These are phyloP conservation scores for Nicotiana sylvestris DNA, from an alignment of 257 asterid species.

Conservation along the genomic window DNA sequence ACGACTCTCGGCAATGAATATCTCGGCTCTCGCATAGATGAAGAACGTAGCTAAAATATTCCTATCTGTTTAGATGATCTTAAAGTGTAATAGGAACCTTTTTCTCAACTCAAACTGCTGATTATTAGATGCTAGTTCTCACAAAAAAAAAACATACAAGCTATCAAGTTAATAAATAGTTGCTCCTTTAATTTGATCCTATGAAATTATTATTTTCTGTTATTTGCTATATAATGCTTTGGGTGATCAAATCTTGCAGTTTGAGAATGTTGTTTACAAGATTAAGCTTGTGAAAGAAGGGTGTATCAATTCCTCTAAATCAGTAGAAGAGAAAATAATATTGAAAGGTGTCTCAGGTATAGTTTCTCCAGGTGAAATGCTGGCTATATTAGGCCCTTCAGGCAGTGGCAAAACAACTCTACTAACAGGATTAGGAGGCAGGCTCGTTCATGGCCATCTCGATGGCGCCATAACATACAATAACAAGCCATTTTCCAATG, in stretches of 20 bases:
- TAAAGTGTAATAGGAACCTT: not conserved
- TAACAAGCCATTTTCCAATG: slow-evolving; percentile 44
- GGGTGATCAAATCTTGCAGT: slow-evolving; percentile 34
- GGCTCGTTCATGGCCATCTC: slow-evolving; percentile 38
- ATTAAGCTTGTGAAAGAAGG: slow-evolving; percentile 32
- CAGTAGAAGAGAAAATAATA: slow-evolving; percentile 40
- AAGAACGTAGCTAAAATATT: not conserved
- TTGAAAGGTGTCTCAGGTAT: slow-evolving; percentile 64
- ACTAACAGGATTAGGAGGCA: slow-evolving; percentile 70
- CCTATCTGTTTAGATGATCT: too few relatives aligned
- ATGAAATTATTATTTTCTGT: not conserved
- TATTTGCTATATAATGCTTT: not conserved
- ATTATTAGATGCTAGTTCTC: not conserved
- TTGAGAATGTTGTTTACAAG: slow-evolving; percentile 57
- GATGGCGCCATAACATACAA: slow-evolving; percentile 53
- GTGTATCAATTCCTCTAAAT: not conserved
- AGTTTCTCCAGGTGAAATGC: slow-evolving; percentile 60
- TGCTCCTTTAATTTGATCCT: not conserved
- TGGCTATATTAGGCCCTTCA: slow-evolving; percentile 90
- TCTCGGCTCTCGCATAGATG: slow-evolving; percentile 22
- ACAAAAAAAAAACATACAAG: not conserved
- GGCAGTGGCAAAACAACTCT: slow-evolving; percentile 92
- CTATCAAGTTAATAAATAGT: not conserved
- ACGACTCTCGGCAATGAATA: slow-evolving; percentile 23
- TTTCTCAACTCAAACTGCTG: not conserved